Conservation (phyloP, 75 land plant species). For the Cunninghamia lanceolata region DNA sequence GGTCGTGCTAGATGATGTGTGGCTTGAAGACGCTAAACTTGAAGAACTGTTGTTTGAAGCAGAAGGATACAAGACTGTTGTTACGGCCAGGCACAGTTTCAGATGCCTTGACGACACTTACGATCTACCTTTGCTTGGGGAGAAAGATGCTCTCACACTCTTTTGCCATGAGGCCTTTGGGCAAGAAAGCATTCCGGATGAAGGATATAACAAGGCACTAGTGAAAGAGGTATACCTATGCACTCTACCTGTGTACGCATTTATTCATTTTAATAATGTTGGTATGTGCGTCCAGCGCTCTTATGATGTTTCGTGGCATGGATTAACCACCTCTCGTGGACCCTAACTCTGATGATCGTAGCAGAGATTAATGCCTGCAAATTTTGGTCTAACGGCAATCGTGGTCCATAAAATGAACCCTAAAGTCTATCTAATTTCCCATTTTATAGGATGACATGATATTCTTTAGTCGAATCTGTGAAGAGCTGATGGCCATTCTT, state of each 20-base stretch:
- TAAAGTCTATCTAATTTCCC: no score
- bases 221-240: neutral
- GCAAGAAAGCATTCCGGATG: neutral
- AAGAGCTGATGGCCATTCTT: neutral
- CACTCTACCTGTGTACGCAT: slow-evolving; percentile 7
- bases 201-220: neutral
- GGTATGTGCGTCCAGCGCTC: no score
- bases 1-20: neutral
- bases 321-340: no score
- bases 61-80: neutral
- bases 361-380: no score
- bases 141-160: slow-evolving; percentile 37
- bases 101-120: neutral
- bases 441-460: no score
- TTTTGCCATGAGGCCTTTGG: slow-evolving; percentile 12
- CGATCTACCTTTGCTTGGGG: slow-evolving; percentile 38
- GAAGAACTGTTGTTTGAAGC: neutral
- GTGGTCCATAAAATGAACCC: no score
- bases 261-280: no score
- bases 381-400: no score
- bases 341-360: no score
- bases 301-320: no score
- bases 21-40: neutral
- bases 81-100: no score
- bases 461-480: no score